Conservation (phyloP, 225 moss, liverwort and hornwort genomes). For the Thuidium tamariscinum region DNA sequence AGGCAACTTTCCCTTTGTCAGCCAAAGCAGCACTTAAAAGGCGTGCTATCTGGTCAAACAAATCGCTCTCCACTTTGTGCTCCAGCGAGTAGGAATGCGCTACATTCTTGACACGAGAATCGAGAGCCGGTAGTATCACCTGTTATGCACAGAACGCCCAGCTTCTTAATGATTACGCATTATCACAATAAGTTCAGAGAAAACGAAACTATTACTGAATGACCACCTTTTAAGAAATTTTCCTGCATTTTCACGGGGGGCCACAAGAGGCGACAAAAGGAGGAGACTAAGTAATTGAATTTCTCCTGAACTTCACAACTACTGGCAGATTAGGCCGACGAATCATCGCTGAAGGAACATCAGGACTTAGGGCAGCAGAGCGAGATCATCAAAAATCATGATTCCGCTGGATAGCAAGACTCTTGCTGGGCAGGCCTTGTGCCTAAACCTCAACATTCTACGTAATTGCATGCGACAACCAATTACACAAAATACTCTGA, state of each 20-base stretch:
- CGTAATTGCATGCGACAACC: neutral
- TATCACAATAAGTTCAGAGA: neutral
- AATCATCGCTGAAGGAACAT: neutral
- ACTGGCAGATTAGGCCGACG: neutral
- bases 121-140: constrained; percentile 92
- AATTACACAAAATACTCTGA: neutral
- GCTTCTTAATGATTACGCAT: neutral
- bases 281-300: neutral
- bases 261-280: neutral
- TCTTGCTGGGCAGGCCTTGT: neutral
- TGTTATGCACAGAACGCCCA: constrained; percentile 11
- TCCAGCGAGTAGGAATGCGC: constrained; percentile 86
- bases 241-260: neutral
- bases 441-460: neutral
- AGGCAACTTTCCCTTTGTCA: constrained; percentile 57
- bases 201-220: neutral
- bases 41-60: constrained; percentile 86
- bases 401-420: neutral
- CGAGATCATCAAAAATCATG: neutral
- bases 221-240: neutral
- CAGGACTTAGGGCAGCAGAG: neutral
- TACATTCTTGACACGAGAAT: constrained; percentile 93
- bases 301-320: neutral
- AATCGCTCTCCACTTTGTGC: constrained; percentile 72
- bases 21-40: constrained; percentile 47